Percentiles rank a stretch among this genome's conserved stretches.
Evolutionary conservation across 2,329 filamentous ascomycete genomes (phyloP).

Genomic region (Cladosporium phlei): DNA sequence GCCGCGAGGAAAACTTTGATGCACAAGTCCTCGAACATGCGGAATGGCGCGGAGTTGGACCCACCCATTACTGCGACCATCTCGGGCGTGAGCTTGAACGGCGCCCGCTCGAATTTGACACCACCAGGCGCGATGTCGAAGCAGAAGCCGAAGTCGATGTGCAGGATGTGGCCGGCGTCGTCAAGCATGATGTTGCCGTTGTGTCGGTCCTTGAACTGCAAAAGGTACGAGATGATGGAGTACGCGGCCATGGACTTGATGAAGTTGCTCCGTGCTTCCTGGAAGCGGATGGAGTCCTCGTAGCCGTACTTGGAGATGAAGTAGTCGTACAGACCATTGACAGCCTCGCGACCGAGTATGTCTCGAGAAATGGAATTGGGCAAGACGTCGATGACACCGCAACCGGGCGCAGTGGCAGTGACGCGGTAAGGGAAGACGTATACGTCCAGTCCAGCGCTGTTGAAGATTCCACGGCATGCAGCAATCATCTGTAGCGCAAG

Average conservation of each 20-base stretch:
- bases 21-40: conserved; percentile 93
- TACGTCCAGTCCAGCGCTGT: conserved; percentile 88
- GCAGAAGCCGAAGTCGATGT: conserved; percentile 99
- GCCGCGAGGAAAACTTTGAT: conserved; percentile 91
- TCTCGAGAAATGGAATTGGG: conserved; percentile 97
- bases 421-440: conserved; percentile 97
- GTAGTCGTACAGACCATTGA: conserved; percentile 97
- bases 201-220: conserved; percentile 98
- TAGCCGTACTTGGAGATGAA: conserved; percentile 97
- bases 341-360: conserved; percentile 95
- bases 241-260: conserved; percentile 99
- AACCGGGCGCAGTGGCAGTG: conserved; percentile 92
- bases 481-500: conserved; percentile 96
- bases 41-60: conserved; percentile 75
- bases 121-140: conserved; percentile 98
- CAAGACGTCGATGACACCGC: conserved; percentile 95
- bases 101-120: conserved; percentile 94
- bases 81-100: conserved; percentile 95
- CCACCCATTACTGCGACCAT: conserved; percentile 99
- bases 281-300: conserved; percentile 90
- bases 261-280: conserved; percentile 92
- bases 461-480: conserved; percentile 94
- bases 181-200: conserved; percentile 99
- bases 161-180: conserved; percentile 91
- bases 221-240: conserved; percentile 88